Conservation (phyloP, 352 stramenopile genomes). For the Globisporangium camurandrum region DNA sequence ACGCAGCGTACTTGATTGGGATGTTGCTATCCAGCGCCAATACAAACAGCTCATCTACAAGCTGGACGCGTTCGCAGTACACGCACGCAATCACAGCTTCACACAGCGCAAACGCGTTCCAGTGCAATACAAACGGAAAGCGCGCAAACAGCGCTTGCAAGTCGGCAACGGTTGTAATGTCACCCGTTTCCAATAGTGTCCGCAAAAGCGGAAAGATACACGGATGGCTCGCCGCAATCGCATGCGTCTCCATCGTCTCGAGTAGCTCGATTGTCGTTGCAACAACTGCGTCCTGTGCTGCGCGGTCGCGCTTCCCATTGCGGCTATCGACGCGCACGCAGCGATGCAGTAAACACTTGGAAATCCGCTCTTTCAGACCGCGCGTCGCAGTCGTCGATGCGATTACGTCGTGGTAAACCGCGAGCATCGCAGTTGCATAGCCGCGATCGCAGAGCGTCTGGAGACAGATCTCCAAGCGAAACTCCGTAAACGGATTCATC, state of each 20-base stretch:
- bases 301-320: constrained; percentile 14
- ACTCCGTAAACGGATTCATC: constrained; percentile 43
- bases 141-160: constrained; percentile 40
- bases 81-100: constrained; percentile 56
- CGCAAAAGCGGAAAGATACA: constrained; percentile 37
- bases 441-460: constrained; percentile 42
- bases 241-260: constrained; percentile 50
- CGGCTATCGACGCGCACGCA: constrained; percentile 26
- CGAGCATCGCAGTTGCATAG: constrained; percentile 40
- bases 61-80: constrained; percentile 29
- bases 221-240: constrained; percentile 39
- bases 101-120: constrained; percentile 58
- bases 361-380: constrained; percentile 45
- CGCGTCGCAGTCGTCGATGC: constrained; percentile 22
- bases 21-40: constrained; percentile 56
- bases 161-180: constrained; percentile 22
- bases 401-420: constrained; percentile 48
- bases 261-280: constrained; percentile 30
- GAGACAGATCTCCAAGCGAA: constrained; percentile 61
- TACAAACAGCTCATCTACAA: constrained; percentile 56
- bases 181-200: constrained; percentile 23
- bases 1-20: constrained; percentile 67
- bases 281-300: constrained; percentile 4
- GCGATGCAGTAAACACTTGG: constrained; percentile 52
- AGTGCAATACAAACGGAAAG: constrained; percentile 42